Base-by-base conservation (phyloP, 129 eudicot species). In the Cynara cardunculus region DNA sequence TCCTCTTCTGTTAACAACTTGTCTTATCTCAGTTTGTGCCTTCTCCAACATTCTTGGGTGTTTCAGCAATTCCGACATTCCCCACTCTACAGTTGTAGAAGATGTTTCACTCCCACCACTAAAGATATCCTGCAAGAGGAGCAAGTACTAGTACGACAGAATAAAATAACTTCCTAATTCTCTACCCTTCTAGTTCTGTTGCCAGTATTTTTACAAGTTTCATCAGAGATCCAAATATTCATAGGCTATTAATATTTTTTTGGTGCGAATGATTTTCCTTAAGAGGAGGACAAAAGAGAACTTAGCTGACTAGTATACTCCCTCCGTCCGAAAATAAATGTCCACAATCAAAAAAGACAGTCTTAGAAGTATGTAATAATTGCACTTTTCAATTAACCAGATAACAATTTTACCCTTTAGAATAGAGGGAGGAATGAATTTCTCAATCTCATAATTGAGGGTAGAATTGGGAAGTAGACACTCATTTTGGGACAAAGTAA, bases 51-150 rank as follows among this genome's bases (percentile, higher is more conserved):
- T 81, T 28, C 30, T 34, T 8, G 89, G 88, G 71, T 89, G 74
- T 37, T 67, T 89, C 30, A 89, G 9, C 86, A 91, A 70, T 73
- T 91, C 92, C 1, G 87, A 27, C 88, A 86, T 81, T 1, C 86
- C 78, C 92, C 92, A 89, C 21, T 86, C 88, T 7, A 79, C 75
- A 0, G 86, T 68, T 56, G 90, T 79, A 7, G 91, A 75, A 13
- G 91, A 79, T 64, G 91, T 85, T 34, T 88, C 91, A 65, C 85
- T 82, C 44, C 92, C 92, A 70, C 81, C 92, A 16, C 74, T 24
- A 76, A 89, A 84, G 32, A 89, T 89, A 39, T 89, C 92, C 92
- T 89, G 73, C 68, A 81, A 80, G 13, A 72, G 46, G 24, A 46
- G 12, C 35, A 64, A n/a, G 12, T 28, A 65, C 13, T 19, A 3